These are phyloP conservation scores for Ceratocystis alfenasii DNA, from an alignment of 2,329 filamentous ascomycete species.

Conservation along the genomic window DNA sequence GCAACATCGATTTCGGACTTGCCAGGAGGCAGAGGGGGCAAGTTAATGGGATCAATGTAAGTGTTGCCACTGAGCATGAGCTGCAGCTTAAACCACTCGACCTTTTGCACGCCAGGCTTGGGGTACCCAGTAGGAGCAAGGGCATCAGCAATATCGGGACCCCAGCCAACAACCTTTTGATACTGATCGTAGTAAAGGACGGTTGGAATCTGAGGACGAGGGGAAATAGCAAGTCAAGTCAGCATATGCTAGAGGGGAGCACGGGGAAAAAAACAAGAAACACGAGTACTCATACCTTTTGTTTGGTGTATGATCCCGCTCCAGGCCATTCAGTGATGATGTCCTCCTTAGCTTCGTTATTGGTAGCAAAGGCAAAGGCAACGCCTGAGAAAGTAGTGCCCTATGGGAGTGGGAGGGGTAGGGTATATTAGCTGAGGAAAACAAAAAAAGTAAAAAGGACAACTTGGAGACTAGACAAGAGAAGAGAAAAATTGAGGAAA, in stretches of 20 bases:
- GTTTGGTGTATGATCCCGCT: slow-evolving; percentile 92
- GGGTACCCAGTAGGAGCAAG: slow-evolving; percentile 94
- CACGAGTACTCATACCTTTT: slow-evolving; percentile 58
- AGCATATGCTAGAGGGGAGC: background rate
- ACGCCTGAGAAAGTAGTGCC: slow-evolving; percentile 97
- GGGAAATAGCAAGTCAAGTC: background rate
- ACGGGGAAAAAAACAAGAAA: background rate
- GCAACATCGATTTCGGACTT: slow-evolving; percentile 99
- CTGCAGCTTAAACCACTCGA: slow-evolving; percentile 99
- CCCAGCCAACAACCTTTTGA: slow-evolving; percentile 99
- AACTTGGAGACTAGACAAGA: background rate
- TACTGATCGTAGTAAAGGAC: slow-evolving; percentile 99
- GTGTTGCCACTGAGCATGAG: slow-evolving; percentile 98
- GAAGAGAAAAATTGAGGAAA: background rate
- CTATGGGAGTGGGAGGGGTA: slow-evolving; percentile 34
- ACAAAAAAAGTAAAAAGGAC: background rate
- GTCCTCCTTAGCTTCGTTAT: slow-evolving; percentile 94
- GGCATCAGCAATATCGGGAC: slow-evolving; percentile 93
- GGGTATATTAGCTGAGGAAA: background rate
- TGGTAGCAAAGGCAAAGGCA: slow-evolving; percentile 91
- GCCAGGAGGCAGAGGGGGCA: slow-evolving; percentile 89
- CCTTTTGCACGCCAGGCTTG: slow-evolving; percentile 94
- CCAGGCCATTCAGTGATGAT: slow-evolving; percentile 99
- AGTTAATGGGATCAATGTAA: slow-evolving; percentile 97
- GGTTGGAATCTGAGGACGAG: slow-evolving; percentile 64